Base-by-base conservation (phyloP, 202 grass and related monocot genomes). In the Eragrostis tef region DNA sequence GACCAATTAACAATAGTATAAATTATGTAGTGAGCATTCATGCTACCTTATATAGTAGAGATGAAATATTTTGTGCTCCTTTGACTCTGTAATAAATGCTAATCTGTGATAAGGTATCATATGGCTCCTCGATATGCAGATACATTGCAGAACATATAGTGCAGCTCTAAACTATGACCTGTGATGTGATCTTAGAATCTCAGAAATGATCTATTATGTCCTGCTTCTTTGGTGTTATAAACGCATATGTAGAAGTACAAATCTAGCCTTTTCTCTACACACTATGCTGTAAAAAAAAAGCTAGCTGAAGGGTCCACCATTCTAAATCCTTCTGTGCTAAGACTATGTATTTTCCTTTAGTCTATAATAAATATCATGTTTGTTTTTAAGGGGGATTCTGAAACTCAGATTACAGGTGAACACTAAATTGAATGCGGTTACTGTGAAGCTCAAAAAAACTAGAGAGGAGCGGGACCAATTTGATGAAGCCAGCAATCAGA, bases 401-500 rank as follows among this genome's bases (percentile, higher is more conserved):
- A 90, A 90, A 90, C 74, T 83, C 84, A 90, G 69, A 83, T 83
- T 94, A 87, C 73, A 99, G 93, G 88, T 99, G 85, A 99, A 99
- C 84, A 79, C 75, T 79, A 90, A 86, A 79, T 70, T 99, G 45
- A 89, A 88, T 60, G 83, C 50, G 6, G 83, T 87, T 75, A 48
- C 77, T 31, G 73, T 84, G 81, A 84, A 90, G 75, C 88, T 99
- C 59, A 99, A 96, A 70, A 95, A 99, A 79, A 99, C 90, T 56
- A 93, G 93, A 84, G 96, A 99, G 86, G 96, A 99, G 88, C 89
- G 89, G 36, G 93, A 99, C 44, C 88, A 96, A 86, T 99, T 99
- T 64, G 93, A 99, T 69, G 92, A 99, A 88, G 93, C 96, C 58
- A 95, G 87, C 86, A 91, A 93, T 83, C 84, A 91, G 85, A 89